Evolutionary conservation across 768 basidiomycete genomes (phyloP).

Genomic region (Suillus plorans): DNA sequence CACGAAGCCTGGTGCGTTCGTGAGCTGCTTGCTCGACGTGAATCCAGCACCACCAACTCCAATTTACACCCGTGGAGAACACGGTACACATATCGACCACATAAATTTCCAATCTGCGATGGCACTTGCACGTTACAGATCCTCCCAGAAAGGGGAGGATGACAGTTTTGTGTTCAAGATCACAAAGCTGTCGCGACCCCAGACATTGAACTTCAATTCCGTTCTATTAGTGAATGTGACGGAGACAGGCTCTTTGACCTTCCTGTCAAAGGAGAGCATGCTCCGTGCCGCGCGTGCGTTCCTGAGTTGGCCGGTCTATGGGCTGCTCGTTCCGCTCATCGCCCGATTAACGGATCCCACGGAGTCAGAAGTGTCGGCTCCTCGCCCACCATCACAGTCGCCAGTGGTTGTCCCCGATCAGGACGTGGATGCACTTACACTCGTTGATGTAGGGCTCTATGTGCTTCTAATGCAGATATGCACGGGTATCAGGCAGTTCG

Average conservation of each 20-base stretch:
- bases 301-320: neutral
- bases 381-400: neutral
- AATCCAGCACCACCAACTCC: slow-evolving; percentile 1
- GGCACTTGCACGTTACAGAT: slow-evolving; percentile 1
- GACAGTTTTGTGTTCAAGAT: slow-evolving; percentile 32
- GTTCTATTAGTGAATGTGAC: slow-evolving; percentile 7
- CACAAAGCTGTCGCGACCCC: slow-evolving; percentile 22
- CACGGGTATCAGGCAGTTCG: neutral
- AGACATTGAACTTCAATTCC: slow-evolving; percentile 8
- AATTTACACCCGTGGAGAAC: neutral
- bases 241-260: slow-evolving; percentile 8
- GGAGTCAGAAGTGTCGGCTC: neutral
- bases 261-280: slow-evolving; percentile 11
- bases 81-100: too few relatives aligned
- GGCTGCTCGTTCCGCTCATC: slow-evolving; percentile 1
- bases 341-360: neutral
- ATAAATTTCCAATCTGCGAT: neutral
- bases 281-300: slow-evolving; percentile 7
- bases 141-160: slow-evolving; percentile 13
- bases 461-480: slow-evolving; percentile 10
- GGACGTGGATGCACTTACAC: neutral
- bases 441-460: slow-evolving; percentile 11
- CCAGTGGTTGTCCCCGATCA: neutral
- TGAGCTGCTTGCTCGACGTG: slow-evolving; percentile 7
- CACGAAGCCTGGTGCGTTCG: neutral